Base-by-base conservation (phyloP, 768 basidiomycete genomes). In the Plicaturopsis crispa region DNA sequence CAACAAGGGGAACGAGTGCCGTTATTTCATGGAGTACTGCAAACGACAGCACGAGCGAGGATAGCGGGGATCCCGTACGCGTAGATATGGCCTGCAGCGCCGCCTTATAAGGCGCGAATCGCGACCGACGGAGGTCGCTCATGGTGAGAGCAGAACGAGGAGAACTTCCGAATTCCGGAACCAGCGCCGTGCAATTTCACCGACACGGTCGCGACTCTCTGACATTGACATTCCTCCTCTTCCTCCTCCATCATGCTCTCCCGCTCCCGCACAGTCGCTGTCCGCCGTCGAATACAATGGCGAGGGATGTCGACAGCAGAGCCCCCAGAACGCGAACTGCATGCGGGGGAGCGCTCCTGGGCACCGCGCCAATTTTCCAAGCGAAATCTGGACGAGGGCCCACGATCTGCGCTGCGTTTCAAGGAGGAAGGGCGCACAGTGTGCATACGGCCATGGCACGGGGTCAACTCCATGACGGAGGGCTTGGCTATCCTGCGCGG, bases 21-120 rank as follows among this genome's bases (percentile, higher is more conserved):
- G 89, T 91, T 8, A 88, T 46, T 53, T 96, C 91, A 52, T 96
- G 92, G 2, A 96, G 66, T 38, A 92, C 61, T 4, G 74, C 78
- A 47, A 96, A 94, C 0, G 90, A 88, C 30, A 85, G 46, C 6
- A 74, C 46, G 45, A 96, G 72, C 8, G 88, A 89, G 1, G 88
- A 69, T 1, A 93, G 53, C 11, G 87, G 85, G 2, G 84, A 69
- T 13, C 83, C 76, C 13, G 88, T 88, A 24, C 80, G 73, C 5
- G 67, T 59, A 13, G 90, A 80, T 8, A 91, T 51, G 2, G 69
- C 60, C 13, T 67, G 60, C 22, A 92, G 70, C 0, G 73, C 72
- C 21, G 69, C 57, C 45, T 58, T 73, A 62, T 74, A 82, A 5
- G 66, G 62, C 5, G 61, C 52, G 41, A 73, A 68, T 22, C 62